Percentiles rank a stretch among this genome's conserved stretches.
These are phyloP conservation scores for Fraxinus nigra DNA, from an alignment of 305 asterid species.

Conservation along the genomic window DNA sequence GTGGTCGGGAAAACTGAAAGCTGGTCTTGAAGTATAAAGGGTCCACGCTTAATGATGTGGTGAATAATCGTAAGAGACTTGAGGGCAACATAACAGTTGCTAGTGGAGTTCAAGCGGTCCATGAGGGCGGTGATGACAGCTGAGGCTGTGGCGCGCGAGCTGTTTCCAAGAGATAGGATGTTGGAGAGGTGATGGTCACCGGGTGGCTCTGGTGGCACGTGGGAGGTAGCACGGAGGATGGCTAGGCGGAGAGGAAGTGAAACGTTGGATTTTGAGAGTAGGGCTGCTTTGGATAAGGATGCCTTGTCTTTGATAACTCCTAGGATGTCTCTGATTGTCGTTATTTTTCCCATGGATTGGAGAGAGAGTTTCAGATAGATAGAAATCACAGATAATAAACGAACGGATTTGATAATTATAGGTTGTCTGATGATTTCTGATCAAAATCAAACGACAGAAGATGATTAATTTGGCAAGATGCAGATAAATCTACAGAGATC, in stretches of 20 bases:
- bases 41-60: constrained; percentile 64
- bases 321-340: constrained; percentile 42
- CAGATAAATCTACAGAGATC: background rate
- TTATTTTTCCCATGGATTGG: constrained; percentile 50
- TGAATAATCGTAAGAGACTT: constrained; percentile 71
- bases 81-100: constrained; percentile 62
- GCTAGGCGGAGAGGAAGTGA: constrained; percentile 52
- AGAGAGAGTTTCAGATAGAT: background rate
- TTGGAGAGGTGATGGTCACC: constrained; percentile 47
- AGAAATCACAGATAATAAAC: background rate
- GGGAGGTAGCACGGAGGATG: constrained; percentile 76
- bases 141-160: constrained; percentile 82
- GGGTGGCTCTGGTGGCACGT: constrained; percentile 50
- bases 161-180: constrained; percentile 60
- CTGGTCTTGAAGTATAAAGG: constrained; percentile 83
- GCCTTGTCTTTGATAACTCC: constrained; percentile 80
- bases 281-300: constrained; percentile 65
- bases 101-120: constrained; percentile 79
- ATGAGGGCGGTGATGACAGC: constrained; percentile 55
- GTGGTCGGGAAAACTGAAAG: constrained; percentile 59
- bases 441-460: background rate
- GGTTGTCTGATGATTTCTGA: background rate
- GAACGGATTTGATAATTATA: background rate
- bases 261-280: constrained; percentile 40
- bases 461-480: background rate